These are phyloP conservation scores for Suillus discolor DNA, from an alignment of 768 basidiomycete genomes.

Conservation along the genomic window DNA sequence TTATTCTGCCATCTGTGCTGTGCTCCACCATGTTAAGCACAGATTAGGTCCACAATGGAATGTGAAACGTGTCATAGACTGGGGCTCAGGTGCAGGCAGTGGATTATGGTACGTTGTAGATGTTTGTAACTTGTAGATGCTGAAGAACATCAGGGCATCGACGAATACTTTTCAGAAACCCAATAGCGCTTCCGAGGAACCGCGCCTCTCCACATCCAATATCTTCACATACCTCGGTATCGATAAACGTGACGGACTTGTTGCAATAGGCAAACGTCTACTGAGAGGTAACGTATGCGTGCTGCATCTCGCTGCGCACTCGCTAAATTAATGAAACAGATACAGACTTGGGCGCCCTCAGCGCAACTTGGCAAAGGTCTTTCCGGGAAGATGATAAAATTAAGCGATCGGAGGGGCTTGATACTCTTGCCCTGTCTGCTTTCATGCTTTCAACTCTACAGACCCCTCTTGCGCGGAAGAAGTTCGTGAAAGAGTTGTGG, in stretches of 20 bases:
- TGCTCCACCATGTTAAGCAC: constrained; percentile 65
- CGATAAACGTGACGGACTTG: constrained; percentile 75
- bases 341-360: constrained; percentile 47
- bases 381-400: constrained; percentile 52
- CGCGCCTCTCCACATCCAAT: constrained; percentile 48
- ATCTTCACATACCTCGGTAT: constrained; percentile 70
- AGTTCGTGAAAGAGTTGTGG: constrained; percentile 85
- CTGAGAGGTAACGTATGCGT: constrained; percentile 46
- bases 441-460: constrained; percentile 82
- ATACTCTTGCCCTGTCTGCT: constrained; percentile 76
- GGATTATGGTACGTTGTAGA: constrained; percentile 68
- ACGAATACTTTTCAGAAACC: constrained; percentile 60
- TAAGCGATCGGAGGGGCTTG: constrained; percentile 43
- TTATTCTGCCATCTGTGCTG: constrained; percentile 79
- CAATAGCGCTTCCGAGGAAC: constrained; percentile 29
- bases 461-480: constrained; percentile 59
- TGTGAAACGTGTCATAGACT: constrained; percentile 71
- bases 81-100: constrained; percentile 83
- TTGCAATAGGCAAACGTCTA: constrained; percentile 66
- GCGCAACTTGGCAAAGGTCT: constrained; percentile 56
- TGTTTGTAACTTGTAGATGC: constrained; percentile 9
- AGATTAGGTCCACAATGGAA: constrained; percentile 66
- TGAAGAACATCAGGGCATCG: constrained; percentile 56
- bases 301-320: constrained; percentile 7
- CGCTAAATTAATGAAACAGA: constrained; percentile 38